These are phyloP conservation scores for Tausonia pullulans DNA, from an alignment of 1,284 basidiomycete genomes.

Conservation along the genomic window DNA sequence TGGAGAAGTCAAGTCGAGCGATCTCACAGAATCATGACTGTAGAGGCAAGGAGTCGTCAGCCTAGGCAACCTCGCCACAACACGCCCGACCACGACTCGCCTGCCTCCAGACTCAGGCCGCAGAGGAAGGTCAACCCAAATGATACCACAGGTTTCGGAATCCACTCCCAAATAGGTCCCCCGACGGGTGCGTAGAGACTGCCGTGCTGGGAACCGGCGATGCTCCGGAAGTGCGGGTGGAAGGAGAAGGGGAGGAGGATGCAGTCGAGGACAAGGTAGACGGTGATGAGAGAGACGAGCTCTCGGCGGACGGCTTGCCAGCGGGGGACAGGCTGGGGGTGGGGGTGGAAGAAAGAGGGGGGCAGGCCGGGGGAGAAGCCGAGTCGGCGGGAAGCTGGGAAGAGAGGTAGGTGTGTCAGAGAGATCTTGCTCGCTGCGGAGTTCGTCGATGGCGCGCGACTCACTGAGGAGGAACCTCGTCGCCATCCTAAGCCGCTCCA, in stretches of 20 bases:
- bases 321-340: neutral
- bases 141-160: neutral
- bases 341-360: slow-evolving; percentile 8
- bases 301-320: slow-evolving; percentile 2
- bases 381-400: slow-evolving; percentile 4
- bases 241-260: slow-evolving; percentile 12
- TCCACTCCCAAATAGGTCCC: neutral
- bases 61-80: too few relatives aligned
- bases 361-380: slow-evolving; percentile 11
- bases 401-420: neutral
- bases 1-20: too few relatives aligned
- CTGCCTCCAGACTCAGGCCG: slow-evolving; percentile 9
- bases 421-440: neutral
- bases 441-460: neutral
- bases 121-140: slow-evolving; percentile 1
- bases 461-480: slow-evolving; percentile 7
- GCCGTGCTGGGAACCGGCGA: neutral
- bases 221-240: slow-evolving; percentile 5
- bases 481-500: neutral
- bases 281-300: neutral
- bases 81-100: neutral
- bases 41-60: too few relatives aligned
- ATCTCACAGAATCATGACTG: too few relatives aligned
- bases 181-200: slow-evolving; percentile 6
- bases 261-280: slow-evolving; percentile 11